Base-by-base conservation (phyloP, 2,329 filamentous ascomycete species). In the Ophiostoma ips region DNA sequence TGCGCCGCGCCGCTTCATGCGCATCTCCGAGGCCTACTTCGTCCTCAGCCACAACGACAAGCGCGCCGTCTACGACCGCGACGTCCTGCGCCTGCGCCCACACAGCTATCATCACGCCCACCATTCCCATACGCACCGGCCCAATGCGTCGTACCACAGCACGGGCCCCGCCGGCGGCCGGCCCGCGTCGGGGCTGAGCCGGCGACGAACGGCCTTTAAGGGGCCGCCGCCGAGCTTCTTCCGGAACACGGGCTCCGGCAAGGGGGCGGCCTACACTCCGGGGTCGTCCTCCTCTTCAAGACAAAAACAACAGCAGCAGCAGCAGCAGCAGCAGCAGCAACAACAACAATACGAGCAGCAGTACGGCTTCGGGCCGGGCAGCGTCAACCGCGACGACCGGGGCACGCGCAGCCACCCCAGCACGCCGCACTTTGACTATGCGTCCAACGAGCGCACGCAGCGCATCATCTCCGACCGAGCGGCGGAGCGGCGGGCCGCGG, bases 151-250 rank as follows among this genome's bases (percentile, higher is more conserved):
- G 47, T 79, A 76, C 65, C 72, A 73, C 61, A 79, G 72, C 58
- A 68, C 69, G 15, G 68, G 71, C 48, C 83, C 79, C 0, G 82
- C 81, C 3, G 87, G 87, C 48, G 80, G 83, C 1, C 78, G 92
- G 0, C 81, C 89, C 0, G 80, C 92, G 0, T 87, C 79, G 1
- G 92, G 92, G 0, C 70, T 98, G 31, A 88, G 82, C 62, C 77
- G 83, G 37, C 77, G 90, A 21, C 73, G 87, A 3, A 78, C 80
- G 2, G 73, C 81, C 5, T 95, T 94, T 65, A 77, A 77, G 18
- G 90, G 90, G 0, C 90, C 92, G 3, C 89, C 92, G 47, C 89
- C 90, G 0, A 86, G 80, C 55, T 96, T 95, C 68, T 95, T 87
- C 65, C 76, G 82, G 16, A 81, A 64, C 51, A 64, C 61, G 0